Evolutionary conservation across 163 green algal species (phyloP).

Genomic region (Prototheca cutis): DNA sequence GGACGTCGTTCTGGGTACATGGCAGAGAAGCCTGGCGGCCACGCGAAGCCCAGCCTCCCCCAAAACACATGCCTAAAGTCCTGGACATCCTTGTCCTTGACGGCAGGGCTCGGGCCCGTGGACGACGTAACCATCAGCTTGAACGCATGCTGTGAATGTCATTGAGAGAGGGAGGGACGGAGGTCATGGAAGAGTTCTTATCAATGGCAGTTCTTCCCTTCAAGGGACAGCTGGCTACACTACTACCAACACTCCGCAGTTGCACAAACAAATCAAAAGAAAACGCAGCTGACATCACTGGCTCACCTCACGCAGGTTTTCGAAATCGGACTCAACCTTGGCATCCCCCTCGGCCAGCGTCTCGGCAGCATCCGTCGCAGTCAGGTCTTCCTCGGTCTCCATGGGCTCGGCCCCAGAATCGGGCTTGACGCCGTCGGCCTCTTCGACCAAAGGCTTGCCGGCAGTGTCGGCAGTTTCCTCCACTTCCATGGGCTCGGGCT

Average conservation of each 20-base stretch:
- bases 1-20: too few relatives aligned
- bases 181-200: too few relatives aligned
- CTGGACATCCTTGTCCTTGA: constrained; percentile 17
- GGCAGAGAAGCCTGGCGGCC: too few relatives aligned
- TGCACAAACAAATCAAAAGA: too few relatives aligned
- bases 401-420: not conserved
- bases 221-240: too few relatives aligned
- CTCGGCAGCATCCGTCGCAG: not conserved
- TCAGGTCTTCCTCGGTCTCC: not conserved
- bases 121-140: not conserved
- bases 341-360: not conserved
- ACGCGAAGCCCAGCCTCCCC: too few relatives aligned
- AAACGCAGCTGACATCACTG: too few relatives aligned
- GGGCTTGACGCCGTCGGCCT: not conserved
- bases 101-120: not conserved
- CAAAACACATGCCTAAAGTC: too few relatives aligned
- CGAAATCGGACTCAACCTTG: not conserved
- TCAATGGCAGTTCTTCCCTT: too few relatives aligned
- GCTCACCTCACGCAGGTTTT: not conserved
- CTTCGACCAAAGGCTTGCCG: not conserved
- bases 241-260: too few relatives aligned
- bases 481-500: not conserved
- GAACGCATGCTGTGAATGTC: not conserved
- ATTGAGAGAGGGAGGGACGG: too few relatives aligned
- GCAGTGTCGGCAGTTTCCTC: not conserved